Conservation (phyloP, 202 grass and related monocot species). For the Hordeum pubiflorum region DNA sequence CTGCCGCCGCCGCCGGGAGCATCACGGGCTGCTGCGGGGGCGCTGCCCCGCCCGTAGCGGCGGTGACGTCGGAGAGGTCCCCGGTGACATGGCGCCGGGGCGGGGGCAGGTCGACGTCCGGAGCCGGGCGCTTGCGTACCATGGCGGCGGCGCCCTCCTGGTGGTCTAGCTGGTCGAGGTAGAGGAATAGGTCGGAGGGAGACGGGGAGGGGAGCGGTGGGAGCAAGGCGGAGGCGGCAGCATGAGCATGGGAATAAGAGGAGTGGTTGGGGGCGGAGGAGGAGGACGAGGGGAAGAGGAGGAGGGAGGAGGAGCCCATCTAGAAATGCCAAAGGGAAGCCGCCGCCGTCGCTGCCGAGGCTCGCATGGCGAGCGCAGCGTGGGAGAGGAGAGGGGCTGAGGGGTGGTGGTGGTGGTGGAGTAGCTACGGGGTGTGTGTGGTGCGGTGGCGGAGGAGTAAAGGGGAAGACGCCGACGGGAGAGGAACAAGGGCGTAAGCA, state of each 20-base stretch:
- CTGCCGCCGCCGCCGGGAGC: neutral
- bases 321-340: slow-evolving; percentile 78
- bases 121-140: slow-evolving; percentile 81
- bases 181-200: slow-evolving; percentile 29
- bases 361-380: slow-evolving; percentile 30
- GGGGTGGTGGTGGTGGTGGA: neutral
- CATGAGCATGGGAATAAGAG: slow-evolving; percentile 6
- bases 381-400: neutral
- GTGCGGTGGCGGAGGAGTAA: slow-evolving; percentile 20
- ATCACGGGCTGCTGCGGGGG: neutral
- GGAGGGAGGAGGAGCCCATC: slow-evolving; percentile 62
- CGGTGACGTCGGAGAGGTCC: slow-evolving; percentile 33
- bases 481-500: slow-evolving; percentile 25
- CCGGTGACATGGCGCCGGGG: slow-evolving; percentile 36
- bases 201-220: slow-evolving; percentile 17
- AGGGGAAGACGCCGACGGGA: slow-evolving; percentile 25
- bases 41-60: slow-evolving; percentile 11
- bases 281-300: slow-evolving; percentile 42
- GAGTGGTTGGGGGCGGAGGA: slow-evolving; percentile 14
- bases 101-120: slow-evolving; percentile 46
- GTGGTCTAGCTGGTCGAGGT: slow-evolving; percentile 52
- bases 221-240: slow-evolving; percentile 6
- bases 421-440: neutral
- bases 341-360: slow-evolving; percentile 23
- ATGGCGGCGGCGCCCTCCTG: slow-evolving; percentile 28